Conservation (phyloP, 305 asterid species). For the Fraxinus nigra region DNA sequence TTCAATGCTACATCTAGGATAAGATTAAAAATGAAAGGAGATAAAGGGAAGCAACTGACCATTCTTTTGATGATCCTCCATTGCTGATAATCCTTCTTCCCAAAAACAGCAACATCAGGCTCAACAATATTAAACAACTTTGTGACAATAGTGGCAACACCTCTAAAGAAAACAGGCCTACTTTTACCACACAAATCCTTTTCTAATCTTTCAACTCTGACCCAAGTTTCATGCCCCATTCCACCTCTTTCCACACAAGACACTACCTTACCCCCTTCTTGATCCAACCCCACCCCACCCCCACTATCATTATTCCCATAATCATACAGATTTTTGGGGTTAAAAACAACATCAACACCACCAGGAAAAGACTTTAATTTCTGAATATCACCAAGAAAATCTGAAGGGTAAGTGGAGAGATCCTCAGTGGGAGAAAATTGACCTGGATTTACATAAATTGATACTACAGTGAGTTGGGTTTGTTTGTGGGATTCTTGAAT, state of each 20-base stretch:
- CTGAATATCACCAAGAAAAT: conserved; percentile 69
- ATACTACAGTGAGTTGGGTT: conserved; percentile 59
- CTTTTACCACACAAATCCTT: conserved; percentile 84
- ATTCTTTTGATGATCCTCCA: conserved; percentile 76
- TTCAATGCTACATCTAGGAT: neutral
- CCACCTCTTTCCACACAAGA: conserved; percentile 69
- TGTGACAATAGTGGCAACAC: conserved; percentile 85
- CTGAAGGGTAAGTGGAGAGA: conserved; percentile 88
- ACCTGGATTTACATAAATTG: conserved; percentile 87
- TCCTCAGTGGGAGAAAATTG: conserved; percentile 92
- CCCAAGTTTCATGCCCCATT: conserved; percentile 85
- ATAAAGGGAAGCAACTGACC: conserved; percentile 41
- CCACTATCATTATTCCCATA: conserved; percentile 35
- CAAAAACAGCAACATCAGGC: conserved; percentile 94
- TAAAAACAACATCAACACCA: conserved; percentile 79
- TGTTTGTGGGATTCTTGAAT: conserved; percentile 58
- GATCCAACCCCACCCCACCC: conserved; percentile 1
- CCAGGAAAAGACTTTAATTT: conserved; percentile 53
- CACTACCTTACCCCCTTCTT: conserved; percentile 33
- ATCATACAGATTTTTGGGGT: conserved; percentile 70
- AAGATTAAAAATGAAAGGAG: neutral
- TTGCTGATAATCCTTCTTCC: conserved; percentile 98
- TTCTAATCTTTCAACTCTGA: conserved; percentile 73
- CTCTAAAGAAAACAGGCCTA: conserved; percentile 89
- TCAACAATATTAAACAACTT: conserved; percentile 85